Evolutionary conservation across 2,329 filamentous ascomycete species (phyloP).

Genomic region (Cladosporium sp.): DNA sequence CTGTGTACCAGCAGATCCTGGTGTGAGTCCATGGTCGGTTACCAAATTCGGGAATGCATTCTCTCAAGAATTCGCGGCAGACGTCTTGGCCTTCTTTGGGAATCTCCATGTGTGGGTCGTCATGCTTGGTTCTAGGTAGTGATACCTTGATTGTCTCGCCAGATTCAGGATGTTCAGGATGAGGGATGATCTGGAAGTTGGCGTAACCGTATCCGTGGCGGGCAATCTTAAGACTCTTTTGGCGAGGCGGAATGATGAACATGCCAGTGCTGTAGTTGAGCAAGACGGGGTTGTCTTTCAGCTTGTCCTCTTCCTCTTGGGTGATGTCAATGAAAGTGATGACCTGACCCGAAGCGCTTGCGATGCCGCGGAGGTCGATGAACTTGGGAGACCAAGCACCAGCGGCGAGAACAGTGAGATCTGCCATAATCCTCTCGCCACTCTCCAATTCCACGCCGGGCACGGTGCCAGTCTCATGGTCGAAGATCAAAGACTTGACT

Average conservation of each 20-base stretch:
- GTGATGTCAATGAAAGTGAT: conserved; percentile 74
- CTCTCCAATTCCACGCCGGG: conserved; percentile 57
- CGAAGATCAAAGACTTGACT: conserved; percentile 40
- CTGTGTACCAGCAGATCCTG: conserved; percentile 55
- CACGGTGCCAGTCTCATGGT: conserved; percentile 33
- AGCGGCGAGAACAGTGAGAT: conserved; percentile 74
- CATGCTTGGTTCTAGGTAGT: conserved; percentile 49
- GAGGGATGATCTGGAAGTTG: conserved; percentile 43
- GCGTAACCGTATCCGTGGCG: conserved; percentile 48
- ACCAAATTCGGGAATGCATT: conserved; percentile 44
- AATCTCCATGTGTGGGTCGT: conserved; percentile 40
- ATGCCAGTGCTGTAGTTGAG: conserved; percentile 68
- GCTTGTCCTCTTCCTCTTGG: conserved; percentile 61
- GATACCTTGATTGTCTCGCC: conserved; percentile 38
- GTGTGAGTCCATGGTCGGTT: conserved; percentile 43
- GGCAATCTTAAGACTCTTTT: conserved; percentile 44
- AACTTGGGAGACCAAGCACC: conserved; percentile 82
- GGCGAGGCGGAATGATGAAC: conserved; percentile 67
- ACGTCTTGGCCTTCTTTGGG: conserved; percentile 59
- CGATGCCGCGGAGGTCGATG: conserved; percentile 71
- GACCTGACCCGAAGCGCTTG: conserved; percentile 76
- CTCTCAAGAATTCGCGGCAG: conserved; percentile 57
- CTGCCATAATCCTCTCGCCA: conserved; percentile 54
- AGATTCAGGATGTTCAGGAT: conserved; percentile 37
- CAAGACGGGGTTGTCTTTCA: conserved; percentile 66